Conservation (phyloP, 2,329 filamentous ascomycete genomes). For the Pseudogymnoascus sp. region DNA sequence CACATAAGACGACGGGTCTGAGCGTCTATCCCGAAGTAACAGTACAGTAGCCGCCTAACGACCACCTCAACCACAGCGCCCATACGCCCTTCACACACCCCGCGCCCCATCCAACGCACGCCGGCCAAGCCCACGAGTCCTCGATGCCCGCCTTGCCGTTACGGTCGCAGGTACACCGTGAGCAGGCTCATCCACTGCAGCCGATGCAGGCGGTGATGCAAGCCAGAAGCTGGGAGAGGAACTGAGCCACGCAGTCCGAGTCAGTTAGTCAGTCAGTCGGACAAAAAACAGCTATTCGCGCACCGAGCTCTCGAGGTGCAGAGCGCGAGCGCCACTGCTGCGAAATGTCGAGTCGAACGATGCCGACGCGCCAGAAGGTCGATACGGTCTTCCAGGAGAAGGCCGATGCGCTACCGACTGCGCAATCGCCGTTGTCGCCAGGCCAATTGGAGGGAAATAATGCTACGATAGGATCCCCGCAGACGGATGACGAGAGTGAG, state of each 20-base stretch:
- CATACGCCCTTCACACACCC: too few species aligned
- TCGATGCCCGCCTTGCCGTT: neutral
- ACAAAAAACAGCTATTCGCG: neutral
- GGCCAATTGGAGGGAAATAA: neutral
- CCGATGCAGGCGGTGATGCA: neutral
- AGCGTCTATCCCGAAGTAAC: neutral
- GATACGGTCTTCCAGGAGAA: constrained; percentile 1
- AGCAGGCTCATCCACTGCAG: neutral
- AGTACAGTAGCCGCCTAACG: neutral
- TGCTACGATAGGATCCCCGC: neutral
- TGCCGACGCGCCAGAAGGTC: neutral
- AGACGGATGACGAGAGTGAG: neutral
- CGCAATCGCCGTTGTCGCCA: neutral
- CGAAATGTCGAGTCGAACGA: neutral
- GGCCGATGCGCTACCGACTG: neutral
- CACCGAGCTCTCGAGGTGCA: neutral
- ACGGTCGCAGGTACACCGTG: neutral
- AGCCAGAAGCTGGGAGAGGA: neutral
- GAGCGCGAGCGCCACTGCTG: neutral
- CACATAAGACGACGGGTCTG: constrained; percentile 1
- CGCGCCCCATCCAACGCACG: neutral
- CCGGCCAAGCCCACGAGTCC: neutral
- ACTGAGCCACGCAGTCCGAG: neutral
- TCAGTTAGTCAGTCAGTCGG: too few species aligned
- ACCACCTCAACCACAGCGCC: neutral